A percentile compares a stretch with the other conserved stretches of the same genome.
phyloP scores from a whole-genome alignment of 169 alveolate genomes.

The Plasmodium ovale region DNA sequence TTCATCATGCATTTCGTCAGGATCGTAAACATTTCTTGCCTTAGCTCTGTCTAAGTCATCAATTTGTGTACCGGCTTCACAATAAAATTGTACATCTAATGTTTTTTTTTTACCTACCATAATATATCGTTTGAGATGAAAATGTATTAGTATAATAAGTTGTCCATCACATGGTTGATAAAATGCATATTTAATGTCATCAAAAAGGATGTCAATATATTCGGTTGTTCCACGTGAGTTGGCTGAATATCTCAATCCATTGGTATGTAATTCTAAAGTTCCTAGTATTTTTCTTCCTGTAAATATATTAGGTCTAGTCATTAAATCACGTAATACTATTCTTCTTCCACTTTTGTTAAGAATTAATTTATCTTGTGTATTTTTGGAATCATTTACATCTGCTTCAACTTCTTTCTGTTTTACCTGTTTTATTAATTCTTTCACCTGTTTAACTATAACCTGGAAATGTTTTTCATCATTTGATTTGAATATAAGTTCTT shows the following conservation, averaged over 20 bases:
- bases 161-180: conserved; percentile 98
- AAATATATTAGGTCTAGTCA: conserved; percentile 87
- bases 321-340: conserved; percentile 85
- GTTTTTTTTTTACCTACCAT: conserved; percentile 96
- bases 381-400: conserved; percentile 89
- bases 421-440: conserved; percentile 94
- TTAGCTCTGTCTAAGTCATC: conserved; percentile 96
- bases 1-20: conserved; percentile 97
- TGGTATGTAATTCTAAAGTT: conserved; percentile 95
- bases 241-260: conserved; percentile 94
- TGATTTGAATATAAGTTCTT: conserved; percentile 94
- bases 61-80: conserved; percentile 96
- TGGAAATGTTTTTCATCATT: conserved; percentile 90
- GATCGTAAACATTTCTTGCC: conserved; percentile 92
- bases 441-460: conserved; percentile 89
- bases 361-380: conserved; percentile 92
- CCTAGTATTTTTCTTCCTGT: conserved; percentile 93
- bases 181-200: conserved; percentile 96
- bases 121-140: conserved; percentile 94
- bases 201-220: conserved; percentile 92
- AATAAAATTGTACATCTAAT: conserved; percentile 95
- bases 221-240: conserved; percentile 87
- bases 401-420: conserved; percentile 94
- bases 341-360: conserved; percentile 87
- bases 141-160: conserved; percentile 95